Percentiles rank a stretch among this genome's conserved stretches.
These are phyloP conservation scores for Ganoderma sp. DNA, from an alignment of 1,284 basidiomycete genomes.

Conservation along the genomic window DNA sequence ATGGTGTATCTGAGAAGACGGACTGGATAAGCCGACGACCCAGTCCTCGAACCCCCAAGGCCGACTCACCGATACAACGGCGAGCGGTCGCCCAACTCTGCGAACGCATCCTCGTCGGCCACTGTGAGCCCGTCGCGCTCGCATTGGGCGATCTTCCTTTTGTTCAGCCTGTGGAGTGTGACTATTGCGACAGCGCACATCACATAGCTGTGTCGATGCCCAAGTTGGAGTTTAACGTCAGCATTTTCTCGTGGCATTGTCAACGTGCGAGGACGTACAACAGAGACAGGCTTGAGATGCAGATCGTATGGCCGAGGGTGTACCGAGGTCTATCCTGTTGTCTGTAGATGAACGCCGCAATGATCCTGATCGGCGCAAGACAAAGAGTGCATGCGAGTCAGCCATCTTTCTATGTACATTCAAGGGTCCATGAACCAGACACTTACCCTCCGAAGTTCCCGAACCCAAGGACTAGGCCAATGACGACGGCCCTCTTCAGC, in stretches of 20 bases:
- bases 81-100: conserved; percentile 26
- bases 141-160: conserved; percentile 20
- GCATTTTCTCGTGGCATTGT: background rate
- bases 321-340: conserved; percentile 24
- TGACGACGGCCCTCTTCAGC: conserved; percentile 68
- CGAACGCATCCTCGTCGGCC: conserved; percentile 11
- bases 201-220: conserved; percentile 2
- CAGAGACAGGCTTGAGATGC: conserved; percentile 20
- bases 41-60: too few relatives aligned
- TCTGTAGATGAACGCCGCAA: conserved; percentile 29
- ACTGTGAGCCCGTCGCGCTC: conserved; percentile 20
- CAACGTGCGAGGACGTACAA: conserved; percentile 8
- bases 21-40: too few relatives aligned
- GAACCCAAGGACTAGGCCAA: conserved; percentile 70
- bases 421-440: too few relatives aligned
- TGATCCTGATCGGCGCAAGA: conserved; percentile 15
- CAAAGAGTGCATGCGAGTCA: too few relatives aligned
- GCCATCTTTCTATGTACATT: too few relatives aligned
- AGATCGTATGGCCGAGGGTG: conserved; percentile 23
- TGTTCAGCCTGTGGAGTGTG: conserved; percentile 18
- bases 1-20: too few relatives aligned
- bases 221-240: background rate
- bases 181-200: conserved; percentile 19
- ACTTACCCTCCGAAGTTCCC: conserved; percentile 59
- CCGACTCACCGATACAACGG: conserved; percentile 24